Percentiles rank a stretch among this genome's conserved stretches.
Conservation (phyloP, 2,329 filamentous ascomycete species). For the Penicillium crustosum region DNA sequence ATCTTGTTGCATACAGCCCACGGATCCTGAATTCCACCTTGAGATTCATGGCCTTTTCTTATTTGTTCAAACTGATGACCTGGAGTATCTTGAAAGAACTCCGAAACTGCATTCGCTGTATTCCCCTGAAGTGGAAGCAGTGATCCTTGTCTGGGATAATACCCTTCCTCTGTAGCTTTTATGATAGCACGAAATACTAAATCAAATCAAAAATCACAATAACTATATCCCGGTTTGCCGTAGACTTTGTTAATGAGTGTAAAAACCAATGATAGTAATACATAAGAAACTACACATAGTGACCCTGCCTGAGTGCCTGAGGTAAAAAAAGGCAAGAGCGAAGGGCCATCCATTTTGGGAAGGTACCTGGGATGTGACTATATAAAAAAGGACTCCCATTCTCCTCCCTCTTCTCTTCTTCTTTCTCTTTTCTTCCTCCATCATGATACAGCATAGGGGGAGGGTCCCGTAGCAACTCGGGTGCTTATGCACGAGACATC, state of each 20-base stretch:
- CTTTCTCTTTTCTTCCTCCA: too few species aligned
- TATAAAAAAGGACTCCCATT: background rate
- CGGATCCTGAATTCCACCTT: conserved; percentile 6
- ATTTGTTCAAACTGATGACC: conserved; percentile 16
- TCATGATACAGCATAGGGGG: background rate
- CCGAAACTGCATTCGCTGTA: background rate
- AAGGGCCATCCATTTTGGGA: background rate
- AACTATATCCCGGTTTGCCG: too few species aligned
- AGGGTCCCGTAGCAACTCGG: background rate
- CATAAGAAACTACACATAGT: background rate
- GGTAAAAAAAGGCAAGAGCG: background rate
- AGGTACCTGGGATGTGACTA: background rate
- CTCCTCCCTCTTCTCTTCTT: background rate
- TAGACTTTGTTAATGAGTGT: too few species aligned
- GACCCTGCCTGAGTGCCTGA: background rate
- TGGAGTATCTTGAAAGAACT: conserved; percentile 9
- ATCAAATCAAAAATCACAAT: too few species aligned
- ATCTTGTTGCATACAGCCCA: conserved; percentile 3
- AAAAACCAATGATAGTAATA: too few species aligned
- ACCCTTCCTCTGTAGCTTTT: too few species aligned
- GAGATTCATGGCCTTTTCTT: conserved; percentile 3
- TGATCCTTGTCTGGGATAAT: too few species aligned
- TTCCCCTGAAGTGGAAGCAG: too few species aligned
- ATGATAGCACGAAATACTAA: too few species aligned
- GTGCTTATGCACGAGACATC: background rate